These are phyloP conservation scores for Fusarium chaquense DNA, from an alignment of 2,329 filamentous ascomycete species.

Conservation along the genomic window DNA sequence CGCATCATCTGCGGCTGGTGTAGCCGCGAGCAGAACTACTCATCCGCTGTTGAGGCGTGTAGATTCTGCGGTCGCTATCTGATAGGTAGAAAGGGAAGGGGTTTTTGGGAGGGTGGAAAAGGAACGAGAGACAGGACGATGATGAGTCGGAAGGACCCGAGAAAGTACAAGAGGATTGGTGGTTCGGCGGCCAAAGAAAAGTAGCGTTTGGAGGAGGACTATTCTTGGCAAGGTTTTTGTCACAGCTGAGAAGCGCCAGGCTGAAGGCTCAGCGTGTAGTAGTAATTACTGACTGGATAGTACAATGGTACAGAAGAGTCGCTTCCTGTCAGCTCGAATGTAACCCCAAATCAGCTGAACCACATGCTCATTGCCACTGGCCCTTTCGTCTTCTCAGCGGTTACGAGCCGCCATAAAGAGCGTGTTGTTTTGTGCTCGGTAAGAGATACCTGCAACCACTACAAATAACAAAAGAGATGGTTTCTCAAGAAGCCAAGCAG, in stretches of 20 bases:
- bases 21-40: slow-evolving; percentile 82
- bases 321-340: slow-evolving; percentile 34
- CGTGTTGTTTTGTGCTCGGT: not conserved
- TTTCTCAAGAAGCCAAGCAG: slow-evolving; percentile 20
- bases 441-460: slow-evolving; percentile 22
- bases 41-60: slow-evolving; percentile 75
- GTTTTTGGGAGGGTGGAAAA: slow-evolving; percentile 90
- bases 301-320: not conserved
- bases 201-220: slow-evolving; percentile 8
- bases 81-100: slow-evolving; percentile 72
- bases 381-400: slow-evolving; percentile 17
- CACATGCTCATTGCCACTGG: slow-evolving; percentile 14
- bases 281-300: not conserved
- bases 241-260: slow-evolving; percentile 26
- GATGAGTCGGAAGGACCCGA: slow-evolving; percentile 82
- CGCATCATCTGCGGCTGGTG: slow-evolving; percentile 87
- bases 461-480: slow-evolving; percentile 5
- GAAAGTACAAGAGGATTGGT: slow-evolving; percentile 75
- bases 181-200: slow-evolving; percentile 42
- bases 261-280: slow-evolving; percentile 8
- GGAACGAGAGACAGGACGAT: slow-evolving; percentile 77
- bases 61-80: slow-evolving; percentile 77
- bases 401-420: slow-evolving; percentile 30
- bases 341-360: slow-evolving; percentile 31
- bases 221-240: slow-evolving; percentile 6